Evolutionary conservation across 2,329 filamentous ascomycete species (phyloP).

Genomic region (Beauveria sp.): DNA sequence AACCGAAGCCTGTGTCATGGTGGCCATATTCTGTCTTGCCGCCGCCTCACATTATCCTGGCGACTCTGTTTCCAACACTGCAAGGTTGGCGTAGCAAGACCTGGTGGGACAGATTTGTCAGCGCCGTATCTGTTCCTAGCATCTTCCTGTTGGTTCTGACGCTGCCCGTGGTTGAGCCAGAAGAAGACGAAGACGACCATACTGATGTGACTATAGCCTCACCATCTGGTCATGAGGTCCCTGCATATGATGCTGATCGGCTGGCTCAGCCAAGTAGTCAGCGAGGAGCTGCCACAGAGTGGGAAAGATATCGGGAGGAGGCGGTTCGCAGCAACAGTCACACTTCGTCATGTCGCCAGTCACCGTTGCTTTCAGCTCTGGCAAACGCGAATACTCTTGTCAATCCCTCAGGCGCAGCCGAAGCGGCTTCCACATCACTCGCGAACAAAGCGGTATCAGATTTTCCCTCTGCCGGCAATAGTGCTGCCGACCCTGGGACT

Average conservation of each 20-base stretch:
- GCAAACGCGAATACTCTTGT: conserved; percentile 18
- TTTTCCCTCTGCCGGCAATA: conserved; percentile 23
- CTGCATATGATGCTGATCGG: neutral
- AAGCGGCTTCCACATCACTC: neutral
- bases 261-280: neutral
- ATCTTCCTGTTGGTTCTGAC: conserved; percentile 87
- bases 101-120: conserved; percentile 77
- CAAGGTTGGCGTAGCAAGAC: conserved; percentile 73
- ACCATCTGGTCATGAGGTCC: neutral
- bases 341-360: conserved; percentile 12
- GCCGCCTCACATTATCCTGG: conserved; percentile 59
- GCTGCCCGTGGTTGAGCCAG: conserved; percentile 78
- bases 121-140: conserved; percentile 76
- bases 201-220: conserved; percentile 13
- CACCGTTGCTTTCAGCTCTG: conserved; percentile 15
- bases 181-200: conserved; percentile 39
- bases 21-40: conserved; percentile 76
- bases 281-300: conserved; percentile 39
- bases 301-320: conserved; percentile 48
- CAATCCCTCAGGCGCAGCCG: neutral
- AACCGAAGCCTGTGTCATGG: conserved; percentile 52
- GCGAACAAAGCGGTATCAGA: conserved; percentile 23
- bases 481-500: conserved; percentile 38
- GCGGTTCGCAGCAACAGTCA: conserved; percentile 19
- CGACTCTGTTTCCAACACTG: conserved; percentile 80